Conservation (phyloP, 805 yeast genomes). For the Kluyveromyces aestuarii region DNA sequence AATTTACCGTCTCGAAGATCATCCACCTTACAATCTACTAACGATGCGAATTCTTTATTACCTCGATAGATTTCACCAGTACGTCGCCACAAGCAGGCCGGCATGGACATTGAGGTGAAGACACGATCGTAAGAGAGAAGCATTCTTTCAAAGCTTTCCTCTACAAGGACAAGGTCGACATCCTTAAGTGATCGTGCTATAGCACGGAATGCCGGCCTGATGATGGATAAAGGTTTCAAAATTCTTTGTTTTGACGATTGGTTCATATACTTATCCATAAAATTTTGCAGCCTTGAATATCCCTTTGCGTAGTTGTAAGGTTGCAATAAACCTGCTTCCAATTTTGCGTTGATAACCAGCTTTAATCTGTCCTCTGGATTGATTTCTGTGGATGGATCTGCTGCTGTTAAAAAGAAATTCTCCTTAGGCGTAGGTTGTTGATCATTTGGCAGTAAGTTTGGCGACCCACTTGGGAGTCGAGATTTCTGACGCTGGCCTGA, state of each 20-base stretch:
- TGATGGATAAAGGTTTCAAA: conserved; percentile 72
- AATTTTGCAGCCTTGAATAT: conserved; percentile 77
- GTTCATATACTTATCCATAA: conserved; percentile 91
- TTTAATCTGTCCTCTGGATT: conserved; percentile 90
- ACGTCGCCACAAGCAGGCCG: conserved; percentile 95
- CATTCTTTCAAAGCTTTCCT: conserved; percentile 91
- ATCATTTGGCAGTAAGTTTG: conserved; percentile 1
- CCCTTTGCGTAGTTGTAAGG: conserved; percentile 95
- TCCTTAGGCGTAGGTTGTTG: conserved; percentile 70
- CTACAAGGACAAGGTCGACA: conserved; percentile 84
- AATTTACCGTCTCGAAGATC: conserved; percentile 86
- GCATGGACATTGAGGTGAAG: conserved; percentile 94
- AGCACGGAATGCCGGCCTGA: conserved; percentile 89
- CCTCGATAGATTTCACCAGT: conserved; percentile 95
- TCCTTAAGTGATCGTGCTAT: conserved; percentile 85
- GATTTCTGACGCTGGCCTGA: background rate
- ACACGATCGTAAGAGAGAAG: conserved; percentile 87
- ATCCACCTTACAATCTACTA: conserved; percentile 84
- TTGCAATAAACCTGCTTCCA: conserved; percentile 84
- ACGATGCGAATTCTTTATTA: conserved; percentile 88
- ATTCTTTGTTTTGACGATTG: conserved; percentile 75
- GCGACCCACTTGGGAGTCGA: background rate
- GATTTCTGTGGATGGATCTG: conserved; percentile 90
- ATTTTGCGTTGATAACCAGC: conserved; percentile 87
- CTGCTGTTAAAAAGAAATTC: conserved; percentile 90